A percentile compares a stretch with the other conserved stretches of the same genome.
These are phyloP conservation scores for Colletotrichum tanaceti DNA, from an alignment of 2,329 filamentous ascomycete species.

Conservation along the genomic window DNA sequence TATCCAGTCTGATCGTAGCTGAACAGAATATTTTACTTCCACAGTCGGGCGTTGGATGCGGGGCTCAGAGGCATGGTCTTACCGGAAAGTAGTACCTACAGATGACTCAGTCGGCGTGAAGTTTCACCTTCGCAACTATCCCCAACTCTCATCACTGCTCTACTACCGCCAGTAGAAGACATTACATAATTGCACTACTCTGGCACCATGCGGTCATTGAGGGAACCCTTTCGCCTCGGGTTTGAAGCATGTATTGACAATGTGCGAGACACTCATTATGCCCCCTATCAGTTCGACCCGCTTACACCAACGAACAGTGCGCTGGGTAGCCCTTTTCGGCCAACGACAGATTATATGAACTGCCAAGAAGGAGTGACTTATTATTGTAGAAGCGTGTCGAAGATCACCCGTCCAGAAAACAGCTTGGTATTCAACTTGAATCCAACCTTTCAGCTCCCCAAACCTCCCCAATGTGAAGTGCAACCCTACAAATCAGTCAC, in stretches of 20 bases:
- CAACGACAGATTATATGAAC: neutral
- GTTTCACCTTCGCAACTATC: neutral
- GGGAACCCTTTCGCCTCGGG: too few species aligned
- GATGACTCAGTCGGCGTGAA: constrained; percentile 25
- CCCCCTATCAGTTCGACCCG: neutral
- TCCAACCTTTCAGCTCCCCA: neutral
- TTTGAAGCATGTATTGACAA: too few species aligned
- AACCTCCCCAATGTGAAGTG: neutral
- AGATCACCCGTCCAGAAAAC: neutral
- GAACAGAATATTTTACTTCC: too few species aligned
- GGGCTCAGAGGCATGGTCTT: too few species aligned
- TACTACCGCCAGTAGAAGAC: too few species aligned
- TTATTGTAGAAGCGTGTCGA: neutral
- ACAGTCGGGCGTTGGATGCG: too few species aligned
- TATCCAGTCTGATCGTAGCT: too few species aligned
- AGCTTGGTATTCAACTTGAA: neutral
- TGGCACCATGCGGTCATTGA: too few species aligned
- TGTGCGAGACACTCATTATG: neutral
- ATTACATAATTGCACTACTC: too few species aligned
- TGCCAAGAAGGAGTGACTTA: neutral
- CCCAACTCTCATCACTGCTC: neutral
- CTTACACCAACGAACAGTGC: neutral
- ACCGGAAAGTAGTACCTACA: too few species aligned
- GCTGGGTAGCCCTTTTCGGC: neutral
- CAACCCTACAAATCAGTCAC: neutral